Evolutionary conservation across 257 asterid genomes (phyloP).

Genomic region (Jacaranda copaia): DNA sequence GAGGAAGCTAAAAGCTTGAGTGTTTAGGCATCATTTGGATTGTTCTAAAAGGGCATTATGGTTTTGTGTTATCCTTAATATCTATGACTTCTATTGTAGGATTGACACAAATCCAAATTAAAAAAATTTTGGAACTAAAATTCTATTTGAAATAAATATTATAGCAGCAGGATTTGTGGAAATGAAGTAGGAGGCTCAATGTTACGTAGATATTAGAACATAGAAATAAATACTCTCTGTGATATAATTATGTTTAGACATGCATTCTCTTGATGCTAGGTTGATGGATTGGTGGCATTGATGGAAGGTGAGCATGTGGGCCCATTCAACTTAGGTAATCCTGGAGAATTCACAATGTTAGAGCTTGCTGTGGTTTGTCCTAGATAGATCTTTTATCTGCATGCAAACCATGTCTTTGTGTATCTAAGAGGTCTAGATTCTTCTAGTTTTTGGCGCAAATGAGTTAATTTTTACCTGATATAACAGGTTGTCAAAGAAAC

Average conservation of each 20-base stretch:
- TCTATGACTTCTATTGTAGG: too few species aligned
- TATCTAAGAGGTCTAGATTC: not conserved
- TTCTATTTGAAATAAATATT: not conserved
- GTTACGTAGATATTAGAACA: not conserved
- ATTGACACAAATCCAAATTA: too few species aligned
- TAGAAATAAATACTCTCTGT: not conserved
- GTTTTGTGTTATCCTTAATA: not conserved
- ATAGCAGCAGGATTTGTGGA: slow-evolving; percentile 2
- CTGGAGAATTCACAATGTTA: slow-evolving; percentile 71
- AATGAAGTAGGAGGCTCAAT: not conserved
- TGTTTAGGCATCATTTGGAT: slow-evolving; percentile 3
- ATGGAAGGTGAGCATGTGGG: slow-evolving; percentile 73
- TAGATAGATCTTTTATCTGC: not conserved
- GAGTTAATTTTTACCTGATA: slow-evolving; percentile 5
- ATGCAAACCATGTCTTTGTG: too few species aligned
- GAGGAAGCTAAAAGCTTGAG: too few species aligned
- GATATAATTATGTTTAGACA: not conserved
- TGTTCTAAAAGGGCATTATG: not conserved
- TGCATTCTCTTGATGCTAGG: slow-evolving; percentile 38
- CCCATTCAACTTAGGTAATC: slow-evolving; percentile 68
- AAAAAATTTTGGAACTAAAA: not conserved
- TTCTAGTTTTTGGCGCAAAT: not conserved
- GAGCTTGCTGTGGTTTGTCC: slow-evolving; percentile 68
- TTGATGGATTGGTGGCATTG: slow-evolving; percentile 60
- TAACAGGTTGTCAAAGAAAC: slow-evolving; percentile 85